These are phyloP conservation scores for Saccharomyces hybrid DNA, from an alignment of 1,139 yeast species.

Conservation along the genomic window DNA sequence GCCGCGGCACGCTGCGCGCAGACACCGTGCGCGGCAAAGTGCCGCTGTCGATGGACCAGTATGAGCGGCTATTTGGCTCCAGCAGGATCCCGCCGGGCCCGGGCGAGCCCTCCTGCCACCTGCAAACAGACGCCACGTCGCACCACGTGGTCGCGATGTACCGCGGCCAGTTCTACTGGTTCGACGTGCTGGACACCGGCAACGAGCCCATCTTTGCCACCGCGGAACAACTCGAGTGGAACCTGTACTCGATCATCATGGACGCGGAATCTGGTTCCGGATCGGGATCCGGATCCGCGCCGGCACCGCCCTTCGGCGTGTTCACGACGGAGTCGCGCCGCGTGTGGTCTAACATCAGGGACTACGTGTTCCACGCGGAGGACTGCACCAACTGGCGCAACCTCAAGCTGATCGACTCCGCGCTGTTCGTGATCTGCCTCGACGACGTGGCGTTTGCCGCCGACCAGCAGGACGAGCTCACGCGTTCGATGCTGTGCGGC, in stretches of 20 bases:
- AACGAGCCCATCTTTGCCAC: slow-evolving; percentile 55
- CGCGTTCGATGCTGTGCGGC: slow-evolving; percentile 81
- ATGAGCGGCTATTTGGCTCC: slow-evolving; percentile 73
- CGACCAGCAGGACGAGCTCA: slow-evolving; percentile 54
- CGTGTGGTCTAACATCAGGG: slow-evolving; percentile 70
- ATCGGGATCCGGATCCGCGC: slow-evolving; percentile 58
- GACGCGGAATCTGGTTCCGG: slow-evolving; percentile 37
- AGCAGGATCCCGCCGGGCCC: slow-evolving; percentile 69
- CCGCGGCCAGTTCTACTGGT: slow-evolving; percentile 85
- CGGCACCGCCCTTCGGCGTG: slow-evolving; percentile 83
- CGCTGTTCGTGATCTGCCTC: slow-evolving; percentile 68
- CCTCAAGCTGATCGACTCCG: slow-evolving; percentile 63
- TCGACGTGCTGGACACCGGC: slow-evolving; percentile 68
- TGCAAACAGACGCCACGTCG: slow-evolving; percentile 67
- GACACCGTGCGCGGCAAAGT: slow-evolving; percentile 54
- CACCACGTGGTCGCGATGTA: slow-evolving; percentile 73
- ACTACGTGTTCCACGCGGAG: slow-evolving; percentile 36
- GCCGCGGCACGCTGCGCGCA: slow-evolving; percentile 64
- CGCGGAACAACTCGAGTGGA: slow-evolving; percentile 64
- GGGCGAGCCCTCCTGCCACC: slow-evolving; percentile 51
- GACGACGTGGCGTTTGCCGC: slow-evolving; percentile 56
- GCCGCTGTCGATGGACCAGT: slow-evolving; percentile 84
- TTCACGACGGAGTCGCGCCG: slow-evolving; percentile 79
- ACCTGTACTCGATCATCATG: slow-evolving; percentile 61
- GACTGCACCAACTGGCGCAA: slow-evolving; percentile 53